Evolutionary conservation across 2,329 filamentous ascomycete species (phyloP), one percentile per base, ranked within the genome.

Genomic region (Domatiomyces catenatus): DNA sequence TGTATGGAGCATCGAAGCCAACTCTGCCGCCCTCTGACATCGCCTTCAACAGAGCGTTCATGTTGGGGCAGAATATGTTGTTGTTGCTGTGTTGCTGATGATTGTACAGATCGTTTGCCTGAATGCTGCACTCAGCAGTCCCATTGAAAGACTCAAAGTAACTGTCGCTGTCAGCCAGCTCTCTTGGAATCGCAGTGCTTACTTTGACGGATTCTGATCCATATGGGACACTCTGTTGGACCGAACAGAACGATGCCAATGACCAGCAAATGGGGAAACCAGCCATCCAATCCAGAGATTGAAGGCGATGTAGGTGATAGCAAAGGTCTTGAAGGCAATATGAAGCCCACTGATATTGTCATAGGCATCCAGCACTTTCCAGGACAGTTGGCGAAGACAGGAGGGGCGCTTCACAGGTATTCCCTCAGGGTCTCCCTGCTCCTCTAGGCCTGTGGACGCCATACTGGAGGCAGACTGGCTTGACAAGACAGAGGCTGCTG

Each of bases 11-110:
- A 51, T 69, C 66, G 51, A 67, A 68, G 8, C 67, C 67, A 59
- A 68, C 60, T 46, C 67, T 60, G 5, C 67, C 66, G 28, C 69
- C 69, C 44, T 62, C 60, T 52, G 67, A 70, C 60, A 72, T 62
- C 15, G 68, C 67, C 52, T 62, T 61, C 1, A 71, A 59, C 8
- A 72, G 61, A 3, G 57, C 59, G 42, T 60, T 60, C 42, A 68
- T 63, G 46, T 57, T 63, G 43, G 57, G 56, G 52, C 67, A 69
- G 57, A 61, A 68, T 8, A 51, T 49, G 43, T 54, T 47, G 43
- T 53, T 56, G 19, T 48, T 52, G 32, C 48, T 47, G 26, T 56
- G 46, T 12, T 44, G 42, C 18, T 64, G 63, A 45, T 61, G 59
- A 19, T 52, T 52, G 52, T 69, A 69, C 28, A 69, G 58, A 45